Conservation (phyloP, 2,329 filamentous ascomycete species). For the Cephalotrichum gorgonifer region DNA sequence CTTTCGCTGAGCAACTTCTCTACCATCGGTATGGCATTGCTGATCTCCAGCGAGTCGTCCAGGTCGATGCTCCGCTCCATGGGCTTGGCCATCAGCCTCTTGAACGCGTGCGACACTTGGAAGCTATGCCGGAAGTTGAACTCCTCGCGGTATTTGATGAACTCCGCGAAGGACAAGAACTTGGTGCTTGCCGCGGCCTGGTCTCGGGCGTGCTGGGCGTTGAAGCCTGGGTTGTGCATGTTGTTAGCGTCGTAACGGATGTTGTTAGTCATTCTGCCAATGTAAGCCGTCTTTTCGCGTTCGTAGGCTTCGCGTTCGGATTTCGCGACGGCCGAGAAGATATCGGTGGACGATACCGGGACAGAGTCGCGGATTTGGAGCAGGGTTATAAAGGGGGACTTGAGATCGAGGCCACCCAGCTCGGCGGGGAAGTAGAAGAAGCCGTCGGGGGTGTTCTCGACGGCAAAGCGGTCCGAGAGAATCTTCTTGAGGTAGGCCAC, state of each 20-base stretch:
- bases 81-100: constrained; percentile 22
- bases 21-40: background rate
- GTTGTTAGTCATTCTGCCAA: no score
- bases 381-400: constrained; percentile 32
- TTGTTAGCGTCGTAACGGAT: background rate
- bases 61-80: constrained; percentile 14
- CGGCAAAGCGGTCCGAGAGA: constrained; percentile 40
- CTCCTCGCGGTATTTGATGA: constrained; percentile 28
- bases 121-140: constrained; percentile 18
- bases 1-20: background rate
- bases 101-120: constrained; percentile 22
- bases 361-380: constrained; percentile 26
- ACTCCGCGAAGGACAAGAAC: constrained; percentile 37
- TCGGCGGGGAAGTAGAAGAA: constrained; percentile 35
- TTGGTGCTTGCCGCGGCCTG: constrained; percentile 17
- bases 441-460: constrained; percentile 29
- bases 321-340: constrained; percentile 21
- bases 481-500: constrained; percentile 43
- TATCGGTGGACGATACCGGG: constrained; percentile 14
- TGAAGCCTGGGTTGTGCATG: background rate
- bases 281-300: constrained; percentile 19
- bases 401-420: constrained; percentile 34
- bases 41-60: constrained; percentile 8
- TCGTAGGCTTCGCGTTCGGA: constrained; percentile 24
- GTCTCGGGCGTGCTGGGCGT: constrained; percentile 10